phyloP scores from a whole-genome alignment of 1,284 basidiomycete species.

The Xerocomus nothofagi region DNA sequence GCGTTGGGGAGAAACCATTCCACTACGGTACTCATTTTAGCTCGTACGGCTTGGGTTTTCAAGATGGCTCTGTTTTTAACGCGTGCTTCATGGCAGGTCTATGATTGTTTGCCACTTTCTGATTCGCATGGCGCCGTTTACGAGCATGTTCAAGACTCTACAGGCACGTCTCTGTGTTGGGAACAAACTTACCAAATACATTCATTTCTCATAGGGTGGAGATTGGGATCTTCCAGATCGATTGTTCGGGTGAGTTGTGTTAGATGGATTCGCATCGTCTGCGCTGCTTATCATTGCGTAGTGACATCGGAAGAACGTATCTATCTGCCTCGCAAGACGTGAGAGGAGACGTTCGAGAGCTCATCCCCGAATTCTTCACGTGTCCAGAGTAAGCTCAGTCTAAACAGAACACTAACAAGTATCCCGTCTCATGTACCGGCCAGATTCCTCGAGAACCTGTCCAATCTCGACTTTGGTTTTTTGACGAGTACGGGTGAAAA shows the following conservation, averaged over 20 bases:
- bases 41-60: conserved; percentile 42
- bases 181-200: background rate
- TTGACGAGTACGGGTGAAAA: conserved; percentile 80
- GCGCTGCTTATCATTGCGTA: conserved; percentile 30
- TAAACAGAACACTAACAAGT: background rate
- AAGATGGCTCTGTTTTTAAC: background rate
- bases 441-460: conserved; percentile 73
- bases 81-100: conserved; percentile 42
- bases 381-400: conserved; percentile 59
- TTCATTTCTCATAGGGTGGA: conserved; percentile 58
- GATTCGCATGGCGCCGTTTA: conserved; percentile 88
- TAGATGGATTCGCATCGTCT: background rate
- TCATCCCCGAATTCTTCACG: conserved; percentile 92
- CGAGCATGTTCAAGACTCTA: conserved; percentile 88
- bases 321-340: conserved; percentile 84
- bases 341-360: conserved; percentile 90
- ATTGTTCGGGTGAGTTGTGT: conserved; percentile 67
- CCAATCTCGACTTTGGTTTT: conserved; percentile 81
- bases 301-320: conserved; percentile 77
- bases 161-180: conserved; percentile 46
- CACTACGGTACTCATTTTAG: conserved; percentile 96
- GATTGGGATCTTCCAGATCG: conserved; percentile 96
- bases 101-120: conserved; percentile 97
- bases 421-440: conserved; percentile 8
- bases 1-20: conserved; percentile 85